phyloP scores from a whole-genome alignment of 345 rosid species.

The Euphorbia pulcherrima region DNA sequence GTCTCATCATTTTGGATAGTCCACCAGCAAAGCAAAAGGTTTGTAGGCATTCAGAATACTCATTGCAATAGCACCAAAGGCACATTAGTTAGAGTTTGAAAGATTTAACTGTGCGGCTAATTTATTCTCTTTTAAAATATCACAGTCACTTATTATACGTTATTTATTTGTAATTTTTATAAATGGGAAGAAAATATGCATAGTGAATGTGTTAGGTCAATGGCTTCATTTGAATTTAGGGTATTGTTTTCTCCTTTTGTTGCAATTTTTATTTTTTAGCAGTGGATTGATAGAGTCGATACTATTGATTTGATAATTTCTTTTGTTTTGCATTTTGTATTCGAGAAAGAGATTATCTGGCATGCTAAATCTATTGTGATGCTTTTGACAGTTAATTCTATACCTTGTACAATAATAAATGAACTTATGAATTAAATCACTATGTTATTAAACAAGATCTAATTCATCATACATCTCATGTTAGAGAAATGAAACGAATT shows the following conservation, averaged over 20 bases:
- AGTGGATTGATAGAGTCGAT: not conserved
- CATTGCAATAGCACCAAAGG: not conserved
- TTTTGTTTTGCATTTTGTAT: not conserved
- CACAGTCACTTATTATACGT: not conserved
- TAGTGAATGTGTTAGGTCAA: not conserved
- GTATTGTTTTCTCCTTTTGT: not conserved
- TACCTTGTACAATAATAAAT: not conserved
- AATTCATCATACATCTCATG: not conserved
- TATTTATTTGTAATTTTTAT: not conserved
- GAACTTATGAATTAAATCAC: not conserved
- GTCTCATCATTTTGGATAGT: slow-evolving; percentile 90
- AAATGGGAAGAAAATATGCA: not conserved
- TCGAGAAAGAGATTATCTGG: not conserved
- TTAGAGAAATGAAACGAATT: not conserved
- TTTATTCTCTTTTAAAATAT: not conserved
- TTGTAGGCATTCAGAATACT: slow-evolving; percentile 11
- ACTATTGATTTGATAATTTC: not conserved
- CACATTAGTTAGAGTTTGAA: not conserved
- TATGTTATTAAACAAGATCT: not conserved
- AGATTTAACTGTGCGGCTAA: not conserved
- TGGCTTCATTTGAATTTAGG: not conserved
- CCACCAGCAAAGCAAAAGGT: slow-evolving; percentile 95
- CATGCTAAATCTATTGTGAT: too few species aligned
- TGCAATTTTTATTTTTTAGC: not conserved
- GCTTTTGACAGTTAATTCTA: not conserved